A percentile compares a stretch with the other conserved stretches of the same genome.
These are phyloP conservation scores for Toxicodendron radicans DNA, from an alignment of 345 rosid species.

Conservation along the genomic window DNA sequence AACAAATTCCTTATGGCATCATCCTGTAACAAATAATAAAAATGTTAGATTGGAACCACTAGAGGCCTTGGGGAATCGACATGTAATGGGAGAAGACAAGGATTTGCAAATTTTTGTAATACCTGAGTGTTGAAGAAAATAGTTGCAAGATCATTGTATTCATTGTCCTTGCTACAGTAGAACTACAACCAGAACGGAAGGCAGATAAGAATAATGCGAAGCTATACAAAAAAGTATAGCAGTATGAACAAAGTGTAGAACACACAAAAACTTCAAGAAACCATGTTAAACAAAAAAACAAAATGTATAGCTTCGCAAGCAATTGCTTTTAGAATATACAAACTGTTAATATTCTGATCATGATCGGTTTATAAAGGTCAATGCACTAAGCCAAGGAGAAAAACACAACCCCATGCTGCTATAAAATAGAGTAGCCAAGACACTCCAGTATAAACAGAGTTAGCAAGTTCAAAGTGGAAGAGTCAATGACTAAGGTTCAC, in stretches of 20 bases:
- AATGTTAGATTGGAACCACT: background rate
- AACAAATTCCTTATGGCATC: slow-evolving; percentile 98
- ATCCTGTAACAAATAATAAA: slow-evolving; percentile 53
- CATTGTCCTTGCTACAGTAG: slow-evolving; percentile 75
- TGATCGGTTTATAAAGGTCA: background rate
- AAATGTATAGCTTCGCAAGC: background rate
- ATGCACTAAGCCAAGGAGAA: background rate
- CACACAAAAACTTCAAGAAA: slow-evolving; percentile 3
- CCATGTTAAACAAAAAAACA: background rate
- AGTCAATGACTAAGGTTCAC: too few species aligned
- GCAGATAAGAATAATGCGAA: slow-evolving; percentile 6
- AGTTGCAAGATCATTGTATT: slow-evolving; percentile 97
- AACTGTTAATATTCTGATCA: background rate
- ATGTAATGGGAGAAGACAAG: slow-evolving; percentile 1
- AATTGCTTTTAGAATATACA: background rate
- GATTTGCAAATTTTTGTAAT: background rate
- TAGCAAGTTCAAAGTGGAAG: too few species aligned
- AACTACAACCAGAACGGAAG: slow-evolving; percentile 50
- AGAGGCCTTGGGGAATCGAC: slow-evolving; percentile 5
- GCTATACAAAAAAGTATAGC: slow-evolving; percentile 1
- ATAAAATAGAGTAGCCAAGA: background rate
- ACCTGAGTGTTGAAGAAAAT: slow-evolving; percentile 99
- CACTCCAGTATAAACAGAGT: too few species aligned
- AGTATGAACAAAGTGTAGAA: background rate
- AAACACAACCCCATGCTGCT: background rate